Percentiles rank a stretch among this genome's conserved stretches.
Conservation (phyloP, 75 land plant species). For the Larix kaempferi region DNA sequence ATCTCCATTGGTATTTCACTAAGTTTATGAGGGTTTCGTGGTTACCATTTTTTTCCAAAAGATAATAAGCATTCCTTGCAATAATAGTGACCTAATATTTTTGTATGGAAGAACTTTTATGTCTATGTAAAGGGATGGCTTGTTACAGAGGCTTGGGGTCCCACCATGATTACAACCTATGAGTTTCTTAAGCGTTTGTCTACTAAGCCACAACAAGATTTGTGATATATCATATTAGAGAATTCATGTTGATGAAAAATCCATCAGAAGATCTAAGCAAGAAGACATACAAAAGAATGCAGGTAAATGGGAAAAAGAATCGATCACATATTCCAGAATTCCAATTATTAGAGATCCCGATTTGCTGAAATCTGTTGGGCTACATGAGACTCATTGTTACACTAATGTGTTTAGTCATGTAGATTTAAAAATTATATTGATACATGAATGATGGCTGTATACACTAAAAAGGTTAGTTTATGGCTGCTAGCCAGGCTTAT, state of each 20-base stretch:
- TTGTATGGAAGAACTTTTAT: no score
- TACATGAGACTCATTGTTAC: neutral
- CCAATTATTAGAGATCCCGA: neutral
- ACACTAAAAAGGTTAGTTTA: neutral
- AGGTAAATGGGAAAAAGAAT: neutral
- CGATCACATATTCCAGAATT: neutral
- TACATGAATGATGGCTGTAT: neutral
- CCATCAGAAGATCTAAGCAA: neutral
- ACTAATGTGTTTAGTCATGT: neutral
- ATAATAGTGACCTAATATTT: no score
- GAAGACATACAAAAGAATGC: neutral
- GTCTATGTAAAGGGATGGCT: no score
- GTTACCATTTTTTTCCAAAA: no score
- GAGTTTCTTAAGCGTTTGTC: slow-evolving; percentile 86
- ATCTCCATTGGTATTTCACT: no score
- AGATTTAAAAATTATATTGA: neutral
- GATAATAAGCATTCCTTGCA: no score
- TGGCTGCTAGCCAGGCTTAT: neutral
- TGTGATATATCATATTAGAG: neutral
- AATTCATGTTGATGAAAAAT: neutral
- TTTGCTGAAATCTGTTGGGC: neutral
- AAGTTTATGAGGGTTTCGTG: no score
- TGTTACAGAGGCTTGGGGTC: slow-evolving; percentile 84
- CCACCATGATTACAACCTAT: slow-evolving; percentile 84
- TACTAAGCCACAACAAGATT: slow-evolving; percentile 29